Evolutionary conservation across 176 grass and related monocot genomes (phyloP), one percentile per base, ranked within the genome.

Genomic region (Cocos nucifera): DNA sequence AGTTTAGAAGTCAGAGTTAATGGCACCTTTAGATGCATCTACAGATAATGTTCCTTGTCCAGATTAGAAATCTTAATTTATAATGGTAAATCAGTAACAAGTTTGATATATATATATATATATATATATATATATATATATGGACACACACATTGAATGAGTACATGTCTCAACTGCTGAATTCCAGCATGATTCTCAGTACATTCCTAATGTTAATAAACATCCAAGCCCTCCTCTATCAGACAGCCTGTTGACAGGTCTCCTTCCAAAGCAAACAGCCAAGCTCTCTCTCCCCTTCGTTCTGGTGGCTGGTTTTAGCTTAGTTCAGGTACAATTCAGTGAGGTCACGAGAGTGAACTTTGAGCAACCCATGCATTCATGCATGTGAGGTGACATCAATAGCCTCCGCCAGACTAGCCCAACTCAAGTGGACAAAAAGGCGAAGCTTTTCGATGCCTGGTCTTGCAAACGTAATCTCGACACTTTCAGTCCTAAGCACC

Each of bases 171-270:
- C 29, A 69, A 69, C 51, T 17, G 44, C 52, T 54, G 52, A 69
- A 57, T 44, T 55, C 53, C 29, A 21, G 4, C 15, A 39, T 69
- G 27, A 39, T 69, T 35, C 52, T 53, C 53, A 69, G 12, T 48
- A 57, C 28, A 69, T 69, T 56, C 65, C 53, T 56, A 6, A 44
- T 21, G 25, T 3, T 44, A 35, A 56, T 56, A 69, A 57, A 19
- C 26, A 39, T 56, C 53, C 53, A 66, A 66, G 8, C 4, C 28
- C 28, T 30, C 28, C 28, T 30, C 5, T 30, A 30, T 4, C 22
- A 28, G 49, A 30, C 53, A 56, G 26, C 12, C 53, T 54, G 53
- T 15, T 57, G 54, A 44, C 66, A 54, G 51, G 8, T 23, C 24
- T 32, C 8, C 4, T 19, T 15, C 14, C 50, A 15, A 16, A 67